Percentiles rank a stretch among this genome's conserved stretches.
Conservation (phyloP, 1,284 basidiomycete species). For the Porphyrellus sp. region DNA sequence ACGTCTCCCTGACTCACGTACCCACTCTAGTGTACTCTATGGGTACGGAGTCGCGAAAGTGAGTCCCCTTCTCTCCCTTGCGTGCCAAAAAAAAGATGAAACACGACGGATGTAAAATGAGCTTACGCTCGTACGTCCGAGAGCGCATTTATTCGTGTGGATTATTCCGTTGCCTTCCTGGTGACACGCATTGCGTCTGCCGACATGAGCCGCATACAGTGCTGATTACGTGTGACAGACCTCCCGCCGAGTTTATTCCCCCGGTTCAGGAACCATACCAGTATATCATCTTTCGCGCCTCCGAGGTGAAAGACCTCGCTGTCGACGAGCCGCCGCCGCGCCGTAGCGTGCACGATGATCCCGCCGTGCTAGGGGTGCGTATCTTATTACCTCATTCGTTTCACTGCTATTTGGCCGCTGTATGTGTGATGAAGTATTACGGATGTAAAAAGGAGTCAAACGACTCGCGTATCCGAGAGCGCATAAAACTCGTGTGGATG, state of each 20-base stretch:
- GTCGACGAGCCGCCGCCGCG: slow-evolving; percentile 64
- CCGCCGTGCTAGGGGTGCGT: slow-evolving; percentile 72
- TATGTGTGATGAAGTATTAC: slow-evolving; percentile 45
- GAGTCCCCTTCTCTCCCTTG: slow-evolving; percentile 33
- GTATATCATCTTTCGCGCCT: slow-evolving; percentile 81
- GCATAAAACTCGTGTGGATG: slow-evolving; percentile 51
- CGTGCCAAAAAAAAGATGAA: slow-evolving; percentile 40
- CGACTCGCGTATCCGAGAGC: slow-evolving; percentile 48
- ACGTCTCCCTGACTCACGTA: slow-evolving; percentile 1
- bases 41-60: slow-evolving; percentile 84
- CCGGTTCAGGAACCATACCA: slow-evolving; percentile 75
- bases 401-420: slow-evolving; percentile 4
- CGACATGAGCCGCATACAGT: background rate
- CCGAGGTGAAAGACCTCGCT: slow-evolving; percentile 76
- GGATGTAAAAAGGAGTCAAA: slow-evolving; percentile 46
- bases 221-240: slow-evolving; percentile 42
- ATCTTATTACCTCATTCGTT: slow-evolving; percentile 5
- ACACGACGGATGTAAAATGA: slow-evolving; percentile 61
- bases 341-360: slow-evolving; percentile 71
- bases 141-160: slow-evolving; percentile 70
- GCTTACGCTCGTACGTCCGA: slow-evolving; percentile 52
- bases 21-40: slow-evolving; percentile 69
- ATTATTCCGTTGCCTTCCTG: slow-evolving; percentile 75
- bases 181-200: slow-evolving; percentile 41
- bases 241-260: slow-evolving; percentile 69